phyloP scores from a whole-genome alignment of 345 rosid genomes.

The Draba incana region DNA sequence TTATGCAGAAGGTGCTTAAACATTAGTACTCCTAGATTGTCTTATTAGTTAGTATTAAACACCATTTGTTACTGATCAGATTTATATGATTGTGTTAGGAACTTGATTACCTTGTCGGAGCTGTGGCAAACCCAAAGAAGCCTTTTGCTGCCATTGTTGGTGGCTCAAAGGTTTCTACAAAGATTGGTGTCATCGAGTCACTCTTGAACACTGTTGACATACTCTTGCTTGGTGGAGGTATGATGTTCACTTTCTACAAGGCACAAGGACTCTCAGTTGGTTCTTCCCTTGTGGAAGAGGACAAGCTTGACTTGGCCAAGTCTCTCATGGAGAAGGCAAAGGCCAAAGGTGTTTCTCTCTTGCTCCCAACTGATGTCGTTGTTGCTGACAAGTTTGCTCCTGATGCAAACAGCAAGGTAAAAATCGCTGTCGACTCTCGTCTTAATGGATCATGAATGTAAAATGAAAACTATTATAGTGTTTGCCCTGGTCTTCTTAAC shows the following conservation, averaged over 20 bases:
- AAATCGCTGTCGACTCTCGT: background rate
- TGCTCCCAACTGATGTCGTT: slow-evolving; percentile 82
- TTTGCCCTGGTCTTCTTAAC: background rate
- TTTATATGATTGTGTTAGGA: slow-evolving; percentile 50
- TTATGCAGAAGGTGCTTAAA: slow-evolving; percentile 74
- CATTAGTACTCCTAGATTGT: background rate
- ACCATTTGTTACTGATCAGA: background rate
- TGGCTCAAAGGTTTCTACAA: slow-evolving; percentile 94
- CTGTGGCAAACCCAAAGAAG: slow-evolving; percentile 83
- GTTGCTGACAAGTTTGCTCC: slow-evolving; percentile 91
- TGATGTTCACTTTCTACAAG: slow-evolving; percentile 90
- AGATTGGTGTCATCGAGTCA: slow-evolving; percentile 92
- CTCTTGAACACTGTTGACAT: slow-evolving; percentile 72
- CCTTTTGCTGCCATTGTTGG: slow-evolving; percentile 98
- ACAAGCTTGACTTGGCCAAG: slow-evolving; percentile 77
- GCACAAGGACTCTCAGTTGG: slow-evolving; percentile 82
- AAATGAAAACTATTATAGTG: background rate
- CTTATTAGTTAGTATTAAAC: background rate
- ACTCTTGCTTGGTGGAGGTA: slow-evolving; percentile 88
- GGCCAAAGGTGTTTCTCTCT: slow-evolving; percentile 75
- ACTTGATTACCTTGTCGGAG: slow-evolving; percentile 94
- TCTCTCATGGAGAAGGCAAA: slow-evolving; percentile 79
- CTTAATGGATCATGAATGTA: background rate
- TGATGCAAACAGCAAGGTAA: slow-evolving; percentile 91
- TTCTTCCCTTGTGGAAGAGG: slow-evolving; percentile 85